Evolutionary conservation across 371 early-diverging fungal species (phyloP).

Genomic region (Coemansia sp.): DNA sequence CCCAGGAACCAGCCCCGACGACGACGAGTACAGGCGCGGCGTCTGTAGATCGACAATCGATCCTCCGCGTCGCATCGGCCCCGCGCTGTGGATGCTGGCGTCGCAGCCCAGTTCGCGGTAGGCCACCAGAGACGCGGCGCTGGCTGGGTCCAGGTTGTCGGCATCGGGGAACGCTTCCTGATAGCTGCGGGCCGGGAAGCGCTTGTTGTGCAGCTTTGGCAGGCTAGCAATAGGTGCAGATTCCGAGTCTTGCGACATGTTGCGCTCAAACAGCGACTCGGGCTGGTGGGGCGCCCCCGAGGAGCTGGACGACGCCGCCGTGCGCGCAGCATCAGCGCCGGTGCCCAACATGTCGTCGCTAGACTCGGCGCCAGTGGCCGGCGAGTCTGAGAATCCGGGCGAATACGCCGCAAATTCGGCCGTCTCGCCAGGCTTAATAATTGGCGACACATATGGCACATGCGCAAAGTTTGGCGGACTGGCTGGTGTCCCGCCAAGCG

Average conservation of each 20-base stretch:
- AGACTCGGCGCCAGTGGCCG: neutral
- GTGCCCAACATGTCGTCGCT: neutral
- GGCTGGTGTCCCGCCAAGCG: conserved; percentile 20
- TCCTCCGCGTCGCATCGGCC: neutral
- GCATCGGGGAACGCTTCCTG: conserved; percentile 13
- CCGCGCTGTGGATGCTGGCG: conserved; percentile 4
- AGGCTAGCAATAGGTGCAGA: conserved; percentile 23
- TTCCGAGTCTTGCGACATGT: conserved; percentile 27
- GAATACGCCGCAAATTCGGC: conserved; percentile 30
- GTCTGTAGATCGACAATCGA: conserved; percentile 15
- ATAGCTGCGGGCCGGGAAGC: neutral
- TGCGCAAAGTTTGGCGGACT: neutral
- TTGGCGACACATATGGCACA: conserved; percentile 14
- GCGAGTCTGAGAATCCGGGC: conserved; percentile 33
- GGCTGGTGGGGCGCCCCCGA: conserved; percentile 19
- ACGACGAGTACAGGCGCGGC: conserved; percentile 26
- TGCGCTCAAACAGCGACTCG: conserved; percentile 26
- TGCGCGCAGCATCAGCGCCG: neutral
- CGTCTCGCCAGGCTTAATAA: conserved; percentile 7
- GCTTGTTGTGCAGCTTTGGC: conserved; percentile 14
- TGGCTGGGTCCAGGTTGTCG: conserved; percentile 8
- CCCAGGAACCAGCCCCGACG: conserved; percentile 10
- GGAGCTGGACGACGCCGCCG: conserved; percentile 17
- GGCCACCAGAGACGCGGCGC: neutral
- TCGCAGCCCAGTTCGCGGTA: conserved; percentile 5